Base-by-base conservation (phyloP, 306 rosid species). In the Cyclanthera cordifolia region DNA sequence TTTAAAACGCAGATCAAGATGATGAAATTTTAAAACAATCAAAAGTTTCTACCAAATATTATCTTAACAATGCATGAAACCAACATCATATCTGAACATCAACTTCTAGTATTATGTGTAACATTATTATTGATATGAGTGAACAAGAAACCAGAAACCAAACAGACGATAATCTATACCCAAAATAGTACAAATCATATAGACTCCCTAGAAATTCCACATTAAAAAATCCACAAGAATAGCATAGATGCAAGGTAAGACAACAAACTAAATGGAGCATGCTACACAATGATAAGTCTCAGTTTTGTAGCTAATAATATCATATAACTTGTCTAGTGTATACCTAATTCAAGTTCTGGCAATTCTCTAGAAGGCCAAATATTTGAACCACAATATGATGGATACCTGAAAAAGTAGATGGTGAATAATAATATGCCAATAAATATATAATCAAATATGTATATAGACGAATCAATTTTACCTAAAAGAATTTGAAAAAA, bases 341-440 rank as follows among this genome's bases (percentile, higher is more conserved):
- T 84, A 92, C 98, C 94, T 48, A 70, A 76, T 83, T 89, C 96
- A 81, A 92, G 86, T 75, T 92, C 93, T 43, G 96, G 96, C 75
- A 92, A 76, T 23, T 90, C 82, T 20, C 61, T 78, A 61, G 66
- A 75, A 45, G 96, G 98, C 98, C 98, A 92, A 76, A 89, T 84
- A 79, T 92, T 92, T 67, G 95, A 83, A 71, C 96, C 87, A 74
- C 96, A 92, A 58, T 89, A 89, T 53, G 96, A 85, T 17, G 96
- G 96, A 76, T 89, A 92, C 85, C 98, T 92, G 78, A 57, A 69
- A 75, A 73, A 45, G 67, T 32, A 83, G 74, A 56, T 16, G 19
- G 72, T 60, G 41, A 8, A 52, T 25, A 17, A 78, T 83, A 75
- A 55, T 39, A 57, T 46, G 57, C 30, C 43, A n/a, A 24, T 48